These are phyloP conservation scores for Cadophora gregata DNA, from an alignment of 2,329 filamentous ascomycete genomes.

Conservation along the genomic window DNA sequence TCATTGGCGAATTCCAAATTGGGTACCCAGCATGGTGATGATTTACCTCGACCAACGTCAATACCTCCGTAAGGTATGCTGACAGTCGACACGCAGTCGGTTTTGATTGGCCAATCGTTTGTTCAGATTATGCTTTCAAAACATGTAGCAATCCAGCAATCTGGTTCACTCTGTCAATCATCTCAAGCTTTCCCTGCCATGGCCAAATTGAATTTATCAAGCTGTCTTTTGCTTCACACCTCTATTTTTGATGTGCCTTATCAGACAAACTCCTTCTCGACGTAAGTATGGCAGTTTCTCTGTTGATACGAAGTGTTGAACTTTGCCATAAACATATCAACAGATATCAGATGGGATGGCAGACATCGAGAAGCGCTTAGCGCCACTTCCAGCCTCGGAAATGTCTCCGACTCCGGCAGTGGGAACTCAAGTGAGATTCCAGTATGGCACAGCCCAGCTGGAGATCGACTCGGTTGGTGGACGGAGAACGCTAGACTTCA, in stretches of 20 bases:
- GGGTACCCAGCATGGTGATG: not conserved
- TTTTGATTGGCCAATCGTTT: not conserved
- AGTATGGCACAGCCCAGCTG: constrained; percentile 46
- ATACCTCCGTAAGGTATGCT: not conserved
- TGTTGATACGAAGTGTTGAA: not conserved
- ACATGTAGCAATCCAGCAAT: not conserved
- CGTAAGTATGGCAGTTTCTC: not conserved
- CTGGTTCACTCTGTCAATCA: not conserved
- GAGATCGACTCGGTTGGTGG: constrained; percentile 44
- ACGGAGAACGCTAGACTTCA: constrained; percentile 45
- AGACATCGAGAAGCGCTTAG: constrained; percentile 14
- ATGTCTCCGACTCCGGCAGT: constrained; percentile 23
- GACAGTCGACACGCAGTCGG: not conserved
- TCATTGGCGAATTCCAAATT: not conserved
- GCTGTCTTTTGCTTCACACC: not conserved
- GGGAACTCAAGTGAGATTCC: constrained; percentile 44
- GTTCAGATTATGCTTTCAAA: not conserved
- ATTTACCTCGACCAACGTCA: not conserved
- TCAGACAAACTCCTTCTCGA: not conserved
- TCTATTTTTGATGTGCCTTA: not conserved
- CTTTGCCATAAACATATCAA: not conserved
- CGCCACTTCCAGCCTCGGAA: not conserved
- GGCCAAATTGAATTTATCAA: not conserved
- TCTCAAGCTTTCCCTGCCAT: constrained; percentile 3
- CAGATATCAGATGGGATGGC: constrained; percentile 1